Evolutionary conservation across 1,284 basidiomycete genomes (phyloP), one percentile per base, ranked within the genome.

Genomic region (Pseudozyma hubeiensis): DNA sequence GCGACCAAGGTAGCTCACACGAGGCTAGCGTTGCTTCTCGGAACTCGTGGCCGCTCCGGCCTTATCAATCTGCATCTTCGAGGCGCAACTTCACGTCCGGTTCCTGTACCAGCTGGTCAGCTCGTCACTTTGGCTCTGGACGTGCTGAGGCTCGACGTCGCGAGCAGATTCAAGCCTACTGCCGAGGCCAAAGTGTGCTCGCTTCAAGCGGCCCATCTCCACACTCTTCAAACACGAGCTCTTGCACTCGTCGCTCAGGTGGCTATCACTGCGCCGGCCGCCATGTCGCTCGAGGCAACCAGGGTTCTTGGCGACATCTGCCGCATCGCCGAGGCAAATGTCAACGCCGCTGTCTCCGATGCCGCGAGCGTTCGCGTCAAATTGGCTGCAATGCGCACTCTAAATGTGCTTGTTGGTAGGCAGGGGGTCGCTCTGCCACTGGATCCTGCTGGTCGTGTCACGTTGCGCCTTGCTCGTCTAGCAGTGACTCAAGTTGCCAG

Each of bases 61-160:
- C 43, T 75, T 5, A 62, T 80, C 45, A 54, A 50, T 17, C 40
- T 52, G 14, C 71, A 69, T 24, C 61, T 80, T 2, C 56, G 63
- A 7, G 51, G 89, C 13, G 85, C 88, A 0, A 89, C 88, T 3
- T 85, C 87, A 44, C 89, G 92, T 16, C 89, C 92, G 8, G 90
- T 95, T 1, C 87, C 89, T 46, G 81, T 95, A 3, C 92, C 93
- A 0, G 80, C 93, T 13, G 92, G 92, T 7, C 78, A 81, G 50
- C 65, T 87, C 11, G 80, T 86, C 8, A 64, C 80, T 0, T 69
- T 86, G 5, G 82, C 82, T 6, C 65, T 85, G 7, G 78, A 82
- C 47, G 84, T 85, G 34, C 79, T 94, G 34, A 87, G 87, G 39
- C 88, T 90, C 54, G 52, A 74, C 53, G 37, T 57, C 11, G 55